phyloP scores from a whole-genome alignment of 441 rosid genomes.

The Pelargonium fulgidum region DNA sequence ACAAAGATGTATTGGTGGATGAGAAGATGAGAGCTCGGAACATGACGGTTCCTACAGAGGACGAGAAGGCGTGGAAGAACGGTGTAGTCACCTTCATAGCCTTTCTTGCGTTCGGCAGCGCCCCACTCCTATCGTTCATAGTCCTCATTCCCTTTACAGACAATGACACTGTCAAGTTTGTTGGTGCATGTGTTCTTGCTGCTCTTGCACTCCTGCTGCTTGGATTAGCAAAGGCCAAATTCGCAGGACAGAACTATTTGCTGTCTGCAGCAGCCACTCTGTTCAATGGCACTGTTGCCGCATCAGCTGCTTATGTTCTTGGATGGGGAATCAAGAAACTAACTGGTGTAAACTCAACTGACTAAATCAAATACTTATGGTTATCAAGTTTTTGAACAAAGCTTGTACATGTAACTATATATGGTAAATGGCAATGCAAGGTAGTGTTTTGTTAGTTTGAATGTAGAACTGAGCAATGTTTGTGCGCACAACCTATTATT shows the following conservation, averaged over 20 bases:
- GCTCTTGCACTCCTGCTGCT: constrained; percentile 31
- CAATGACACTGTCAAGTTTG: constrained; percentile 24
- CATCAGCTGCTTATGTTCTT: constrained; percentile 30
- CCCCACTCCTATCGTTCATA: constrained; percentile 38
- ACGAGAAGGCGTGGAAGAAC: constrained; percentile 34
- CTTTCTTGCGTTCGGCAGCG: constrained; percentile 32
- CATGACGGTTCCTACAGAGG: constrained; percentile 19
- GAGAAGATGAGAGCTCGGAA: constrained; percentile 29
- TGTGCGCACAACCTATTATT: too few species aligned
- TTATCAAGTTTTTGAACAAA: too few species aligned
- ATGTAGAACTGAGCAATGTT: too few species aligned
- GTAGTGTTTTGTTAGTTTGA: too few species aligned
- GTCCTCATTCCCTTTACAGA: constrained; percentile 31
- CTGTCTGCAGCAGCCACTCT: constrained; percentile 21
- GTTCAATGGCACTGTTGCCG: constrained; percentile 29
- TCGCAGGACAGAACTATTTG: constrained; percentile 23
- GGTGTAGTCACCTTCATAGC: constrained; percentile 28
- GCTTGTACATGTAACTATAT: too few species aligned
- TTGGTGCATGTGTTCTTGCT: constrained; percentile 35
- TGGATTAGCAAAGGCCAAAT: constrained; percentile 33
- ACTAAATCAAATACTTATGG: too few species aligned
- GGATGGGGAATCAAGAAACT: constrained; percentile 32
- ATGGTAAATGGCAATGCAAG: too few species aligned
- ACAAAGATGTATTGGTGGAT: constrained; percentile 29
- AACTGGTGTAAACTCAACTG: constrained; percentile 9